phyloP scores from a whole-genome alignment of 1,284 basidiomycete genomes.

The Naganishia liquefaciens region DNA sequence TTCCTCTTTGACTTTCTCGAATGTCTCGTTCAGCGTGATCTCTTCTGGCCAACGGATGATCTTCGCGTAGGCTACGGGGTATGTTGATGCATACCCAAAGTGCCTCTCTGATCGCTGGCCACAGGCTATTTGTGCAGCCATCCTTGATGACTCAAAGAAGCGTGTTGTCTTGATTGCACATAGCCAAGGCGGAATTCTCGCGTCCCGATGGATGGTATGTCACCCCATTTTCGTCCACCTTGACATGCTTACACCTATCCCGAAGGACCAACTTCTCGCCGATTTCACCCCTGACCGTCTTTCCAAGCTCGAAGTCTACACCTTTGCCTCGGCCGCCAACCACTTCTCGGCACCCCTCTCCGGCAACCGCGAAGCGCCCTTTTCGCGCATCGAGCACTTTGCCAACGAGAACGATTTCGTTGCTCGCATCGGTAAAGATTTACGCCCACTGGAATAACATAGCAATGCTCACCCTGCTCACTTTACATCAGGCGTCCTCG shows the following conservation, averaged over 20 bases:
- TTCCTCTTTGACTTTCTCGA: constrained; percentile 45
- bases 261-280: constrained; percentile 42
- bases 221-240: constrained; percentile 31
- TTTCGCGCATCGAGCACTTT: constrained; percentile 43
- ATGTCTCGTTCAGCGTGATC: constrained; percentile 45
- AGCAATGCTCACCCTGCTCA: background rate
- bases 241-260: background rate
- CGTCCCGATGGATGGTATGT: constrained; percentile 33
- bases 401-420: constrained; percentile 45
- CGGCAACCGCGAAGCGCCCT: constrained; percentile 23
- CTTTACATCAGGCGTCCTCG: constrained; percentile 33
- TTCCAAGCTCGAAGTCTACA: constrained; percentile 46
- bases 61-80: constrained; percentile 31
- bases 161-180: constrained; percentile 46
- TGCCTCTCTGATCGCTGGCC: background rate
- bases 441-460: background rate
- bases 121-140: constrained; percentile 35
- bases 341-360: constrained; percentile 36
- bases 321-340: constrained; percentile 46
- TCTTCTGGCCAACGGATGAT: constrained; percentile 40
- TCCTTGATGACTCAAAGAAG: constrained; percentile 36
- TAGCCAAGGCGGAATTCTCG: constrained; percentile 46
- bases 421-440: constrained; percentile 38
- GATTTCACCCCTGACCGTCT: constrained; percentile 40
- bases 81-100: constrained; percentile 38